Base-by-base conservation (phyloP, 2,329 filamentous ascomycete species). In the Exophiala dermatitidis region DNA sequence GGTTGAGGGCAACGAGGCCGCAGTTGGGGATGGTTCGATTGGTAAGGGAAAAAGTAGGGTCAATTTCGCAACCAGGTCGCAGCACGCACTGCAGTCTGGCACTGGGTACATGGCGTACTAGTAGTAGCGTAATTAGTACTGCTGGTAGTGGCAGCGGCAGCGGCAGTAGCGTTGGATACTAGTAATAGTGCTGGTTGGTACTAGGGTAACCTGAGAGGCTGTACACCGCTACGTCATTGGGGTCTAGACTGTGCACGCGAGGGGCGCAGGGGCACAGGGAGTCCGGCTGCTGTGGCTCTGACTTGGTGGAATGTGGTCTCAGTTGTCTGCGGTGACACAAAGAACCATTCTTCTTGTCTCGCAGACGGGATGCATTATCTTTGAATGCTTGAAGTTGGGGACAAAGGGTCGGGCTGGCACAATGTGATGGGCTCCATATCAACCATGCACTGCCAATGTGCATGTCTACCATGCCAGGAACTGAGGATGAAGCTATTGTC, bases 211-310 rank as follows among this genome's bases (percentile, higher is more conserved):
- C 19, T 12, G 19, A 29, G 42, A 45, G 8, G n/a, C n/a, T 31
- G 4, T 1, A 31, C 4, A 10, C 10, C 26, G 33, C 48, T 57
- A 57, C 55, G 55, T 57, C 55, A 57, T 57, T 48, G 48, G 42
- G 52, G 41, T 52, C 55, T 57, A 38, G 55, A 57, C 51, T 54
- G 52, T 50, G 48, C 55, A 54, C 55, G 51, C 55, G 55, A 57
- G 52, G 26, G 48, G 54, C 50, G 34, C 36, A 47, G 29, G 43
- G 44, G 30, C 38, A 41, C 38, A 41, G 38, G 12, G 12, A 19
- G 19, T 19, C 19, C 19, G 2, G 19, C 19, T 9, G 37, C 37
- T 40, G 37, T 40, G 37, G 8, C 19, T 19, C 19, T 19, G 19
- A 19, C 19, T 19, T 10, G 19, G 38, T 26, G 38, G 38, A 41